These are phyloP conservation scores for Heliamphora pulchella DNA, from an alignment of 179 eudicot species.

Conservation along the genomic window DNA sequence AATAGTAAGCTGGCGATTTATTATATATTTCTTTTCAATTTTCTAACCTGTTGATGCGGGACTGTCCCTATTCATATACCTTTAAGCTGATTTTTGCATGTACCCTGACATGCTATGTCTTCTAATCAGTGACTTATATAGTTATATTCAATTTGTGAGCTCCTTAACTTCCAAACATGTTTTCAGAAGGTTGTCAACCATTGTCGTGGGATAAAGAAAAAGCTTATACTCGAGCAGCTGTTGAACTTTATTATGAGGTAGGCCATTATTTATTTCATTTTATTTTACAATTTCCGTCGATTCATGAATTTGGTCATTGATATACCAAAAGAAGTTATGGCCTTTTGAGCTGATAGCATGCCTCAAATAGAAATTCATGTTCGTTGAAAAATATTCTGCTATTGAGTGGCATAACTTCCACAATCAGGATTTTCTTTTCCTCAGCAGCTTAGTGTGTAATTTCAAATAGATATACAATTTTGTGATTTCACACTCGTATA, in stretches of 20 bases:
- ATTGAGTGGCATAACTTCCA: neutral
- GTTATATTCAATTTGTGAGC: conserved; percentile 11
- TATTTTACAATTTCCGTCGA: neutral
- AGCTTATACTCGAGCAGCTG: conserved; percentile 70
- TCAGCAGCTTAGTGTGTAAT: neutral
- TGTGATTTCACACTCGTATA: neutral
- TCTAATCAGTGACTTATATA: neutral
- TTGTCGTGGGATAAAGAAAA: conserved; percentile 83
- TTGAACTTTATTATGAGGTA: conserved; percentile 92
- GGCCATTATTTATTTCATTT: conserved; percentile 7
- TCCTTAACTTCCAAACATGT: conserved; percentile 77
- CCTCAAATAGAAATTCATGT: neutral
- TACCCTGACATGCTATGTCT: neutral
- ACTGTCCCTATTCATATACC: too few species aligned
- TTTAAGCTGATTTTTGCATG: neutral
- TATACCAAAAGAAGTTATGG: neutral
- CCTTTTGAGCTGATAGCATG: neutral
- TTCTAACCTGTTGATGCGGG: too few species aligned
- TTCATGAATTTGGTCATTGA: neutral
- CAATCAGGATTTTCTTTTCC: neutral
- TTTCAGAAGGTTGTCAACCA: conserved; percentile 62
- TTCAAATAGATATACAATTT: neutral
- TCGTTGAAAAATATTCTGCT: neutral
- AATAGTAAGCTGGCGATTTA: too few species aligned
- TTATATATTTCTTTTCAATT: too few species aligned